These are phyloP conservation scores for Candida coleopterorum DNA, from an alignment of 805 yeast genomes.

Conservation along the genomic window DNA sequence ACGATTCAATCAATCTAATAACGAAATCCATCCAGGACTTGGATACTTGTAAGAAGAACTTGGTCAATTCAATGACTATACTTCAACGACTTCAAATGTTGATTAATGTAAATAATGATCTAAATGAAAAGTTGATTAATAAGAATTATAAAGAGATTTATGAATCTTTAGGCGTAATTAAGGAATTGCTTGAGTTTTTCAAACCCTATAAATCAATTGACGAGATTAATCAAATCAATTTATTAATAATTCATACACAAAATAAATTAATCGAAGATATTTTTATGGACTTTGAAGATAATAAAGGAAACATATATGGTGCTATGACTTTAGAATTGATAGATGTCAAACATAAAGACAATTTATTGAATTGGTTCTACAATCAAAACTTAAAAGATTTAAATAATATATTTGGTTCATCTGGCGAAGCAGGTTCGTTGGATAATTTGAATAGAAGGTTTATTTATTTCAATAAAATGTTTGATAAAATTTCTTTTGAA, in stretches of 20 bases:
- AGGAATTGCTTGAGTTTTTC: constrained; percentile 68
- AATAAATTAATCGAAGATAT: constrained; percentile 62
- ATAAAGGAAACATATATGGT: constrained; percentile 46
- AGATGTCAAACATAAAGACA: constrained; percentile 52
- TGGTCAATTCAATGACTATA: constrained; percentile 80
- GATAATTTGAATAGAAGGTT: constrained; percentile 83
- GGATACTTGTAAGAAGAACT: constrained; percentile 79
- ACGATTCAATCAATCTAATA: constrained; percentile 57
- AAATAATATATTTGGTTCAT: constrained; percentile 62
- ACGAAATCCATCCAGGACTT: constrained; percentile 73
- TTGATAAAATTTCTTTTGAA: constrained; percentile 50
- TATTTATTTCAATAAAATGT: constrained; percentile 70
- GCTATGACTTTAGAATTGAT: constrained; percentile 67
- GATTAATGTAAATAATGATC: constrained; percentile 63
- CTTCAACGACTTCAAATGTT: constrained; percentile 85
- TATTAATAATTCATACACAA: constrained; percentile 55
- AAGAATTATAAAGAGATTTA: constrained; percentile 53
- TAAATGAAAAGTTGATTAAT: constrained; percentile 42
- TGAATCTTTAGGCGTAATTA: constrained; percentile 62
- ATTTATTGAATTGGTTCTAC: constrained; percentile 70
- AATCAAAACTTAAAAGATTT: constrained; percentile 69
- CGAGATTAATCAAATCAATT: constrained; percentile 65
- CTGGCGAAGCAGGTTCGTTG: constrained; percentile 91
- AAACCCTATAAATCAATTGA: constrained; percentile 78
- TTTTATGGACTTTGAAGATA: constrained; percentile 63